A percentile compares a stretch with the other conserved stretches of the same genome.
Evolutionary conservation across 768 basidiomycete genomes (phyloP).

Genomic region (Butyriboletus loyo): DNA sequence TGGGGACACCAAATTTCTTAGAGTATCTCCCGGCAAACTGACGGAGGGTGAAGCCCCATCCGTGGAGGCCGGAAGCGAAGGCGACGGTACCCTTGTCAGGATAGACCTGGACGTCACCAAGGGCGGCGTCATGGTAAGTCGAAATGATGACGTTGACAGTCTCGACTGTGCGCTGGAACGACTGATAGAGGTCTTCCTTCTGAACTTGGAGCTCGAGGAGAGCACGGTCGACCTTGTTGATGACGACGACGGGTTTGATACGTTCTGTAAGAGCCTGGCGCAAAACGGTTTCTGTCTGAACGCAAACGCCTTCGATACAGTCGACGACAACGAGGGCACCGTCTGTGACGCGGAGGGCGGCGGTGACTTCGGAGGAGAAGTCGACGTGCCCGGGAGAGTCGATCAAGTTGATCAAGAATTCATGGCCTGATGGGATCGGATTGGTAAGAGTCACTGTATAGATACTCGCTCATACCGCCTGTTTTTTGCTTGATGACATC

Average conservation of each 20-base stretch:
- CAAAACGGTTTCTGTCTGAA: constrained; percentile 98
- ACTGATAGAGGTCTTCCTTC: constrained; percentile 97
- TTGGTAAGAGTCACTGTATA: constrained; percentile 3
- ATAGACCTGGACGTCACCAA: constrained; percentile 99
- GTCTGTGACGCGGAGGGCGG: constrained; percentile 98
- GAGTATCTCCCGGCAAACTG: constrained; percentile 93
- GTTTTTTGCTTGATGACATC: constrained; percentile 91
- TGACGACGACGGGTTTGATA: constrained; percentile 98
- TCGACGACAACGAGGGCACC: constrained; percentile 99
- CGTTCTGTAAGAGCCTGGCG: constrained; percentile 97
- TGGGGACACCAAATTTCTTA: constrained; percentile 99
- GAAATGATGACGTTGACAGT: constrained; percentile 98
- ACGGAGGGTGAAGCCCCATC: constrained; percentile 99
- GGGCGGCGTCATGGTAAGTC: constrained; percentile 89
- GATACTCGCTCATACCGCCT: constrained; percentile 50
- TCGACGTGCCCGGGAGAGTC: constrained; percentile 99
- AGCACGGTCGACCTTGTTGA: constrained; percentile 99
- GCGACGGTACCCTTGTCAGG: constrained; percentile 98
- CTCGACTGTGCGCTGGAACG: constrained; percentile 96
- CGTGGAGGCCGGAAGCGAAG: constrained; percentile 98
- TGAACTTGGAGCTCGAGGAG: constrained; percentile 96
- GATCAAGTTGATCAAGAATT: constrained; percentile 99
- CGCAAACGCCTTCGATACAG: constrained; percentile 99
- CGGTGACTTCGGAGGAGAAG: constrained; percentile 99
- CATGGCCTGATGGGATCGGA: constrained; percentile 53